Evolutionary conservation across 176 grass and related monocot genomes (phyloP).

Genomic region (Saccharum spontaneum): DNA sequence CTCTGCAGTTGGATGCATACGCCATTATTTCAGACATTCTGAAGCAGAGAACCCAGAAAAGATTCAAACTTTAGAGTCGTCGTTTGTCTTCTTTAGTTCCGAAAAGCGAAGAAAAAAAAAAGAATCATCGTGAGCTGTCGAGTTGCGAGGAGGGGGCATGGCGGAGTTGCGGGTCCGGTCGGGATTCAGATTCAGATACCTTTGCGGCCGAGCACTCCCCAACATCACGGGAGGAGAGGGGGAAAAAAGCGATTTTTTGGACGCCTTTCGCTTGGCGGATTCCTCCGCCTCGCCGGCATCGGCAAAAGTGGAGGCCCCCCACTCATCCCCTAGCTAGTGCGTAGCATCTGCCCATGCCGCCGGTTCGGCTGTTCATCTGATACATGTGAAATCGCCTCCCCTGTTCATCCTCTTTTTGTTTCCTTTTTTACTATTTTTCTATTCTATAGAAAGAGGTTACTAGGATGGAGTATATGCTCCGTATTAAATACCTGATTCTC

Average conservation of each 20-base stretch:
- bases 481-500: not conserved
- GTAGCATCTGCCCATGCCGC: slow-evolving; percentile 2
- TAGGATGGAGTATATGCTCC: not conserved
- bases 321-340: not conserved
- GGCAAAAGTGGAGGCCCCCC: not conserved
- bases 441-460: not conserved
- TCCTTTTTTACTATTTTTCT: not conserved
- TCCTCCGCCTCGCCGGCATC: not conserved
- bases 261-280: slow-evolving; percentile 23
- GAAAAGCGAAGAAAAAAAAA: too few species aligned
- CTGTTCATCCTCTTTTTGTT: not conserved
- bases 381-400: slow-evolving; percentile 1
- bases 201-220: not conserved
- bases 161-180: too few species aligned
- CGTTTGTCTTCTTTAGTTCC: not conserved
- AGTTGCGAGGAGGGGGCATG: too few species aligned
- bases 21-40: not conserved
- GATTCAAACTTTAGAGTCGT: not conserved
- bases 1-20: not conserved
- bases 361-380: slow-evolving; percentile 1
- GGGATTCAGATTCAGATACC: too few species aligned
- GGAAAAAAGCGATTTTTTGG: slow-evolving; percentile 23
- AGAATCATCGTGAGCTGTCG: too few species aligned
- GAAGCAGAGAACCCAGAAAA: not conserved
- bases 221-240: not conserved